Conservation (phyloP, 2,329 filamentous ascomycete species). For the Lachnellula willkommii region DNA sequence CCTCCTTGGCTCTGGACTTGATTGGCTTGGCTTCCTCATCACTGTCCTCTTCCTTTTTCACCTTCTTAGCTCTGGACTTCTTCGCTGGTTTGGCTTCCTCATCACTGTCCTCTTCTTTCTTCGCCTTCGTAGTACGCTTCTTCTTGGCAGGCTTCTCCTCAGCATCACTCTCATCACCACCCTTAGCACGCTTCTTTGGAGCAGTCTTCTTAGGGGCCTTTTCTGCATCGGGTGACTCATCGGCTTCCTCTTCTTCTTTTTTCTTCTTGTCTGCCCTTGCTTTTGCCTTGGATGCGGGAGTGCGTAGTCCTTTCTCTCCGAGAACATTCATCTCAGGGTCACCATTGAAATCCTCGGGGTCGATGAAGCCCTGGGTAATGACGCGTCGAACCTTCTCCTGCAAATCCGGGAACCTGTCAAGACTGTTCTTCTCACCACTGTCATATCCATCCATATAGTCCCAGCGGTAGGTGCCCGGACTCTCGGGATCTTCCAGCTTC, state of each 20-base stretch:
- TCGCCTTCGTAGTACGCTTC: conserved; percentile 33
- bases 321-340: conserved; percentile 38
- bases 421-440: conserved; percentile 63
- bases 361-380: conserved; percentile 72
- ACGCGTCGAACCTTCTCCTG: conserved; percentile 71
- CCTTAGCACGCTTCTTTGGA: conserved; percentile 8
- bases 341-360: conserved; percentile 81
- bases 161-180: conserved; percentile 2
- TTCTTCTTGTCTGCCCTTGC: conserved; percentile 16
- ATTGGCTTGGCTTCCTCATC: conserved; percentile 2
- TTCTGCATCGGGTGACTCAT: conserved; percentile 13
- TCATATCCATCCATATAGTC: conserved; percentile 60
- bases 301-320: conserved; percentile 25
- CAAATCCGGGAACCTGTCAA: conserved; percentile 47
- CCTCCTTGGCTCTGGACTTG: conserved; percentile 12
- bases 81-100: conserved; percentile 19
- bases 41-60: conserved; percentile 17
- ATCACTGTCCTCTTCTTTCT: conserved; percentile 17
- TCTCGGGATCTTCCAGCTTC: conserved; percentile 42
- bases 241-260: conserved; percentile 6
- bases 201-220: not conserved
- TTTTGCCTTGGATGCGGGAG: conserved; percentile 21
- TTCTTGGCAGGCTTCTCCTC: conserved; percentile 34
- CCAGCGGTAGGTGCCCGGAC: conserved; percentile 41
- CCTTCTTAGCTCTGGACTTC: conserved; percentile 21